Conservation (phyloP, 2,329 filamentous ascomycete species). For the Fusarium domesticum region DNA sequence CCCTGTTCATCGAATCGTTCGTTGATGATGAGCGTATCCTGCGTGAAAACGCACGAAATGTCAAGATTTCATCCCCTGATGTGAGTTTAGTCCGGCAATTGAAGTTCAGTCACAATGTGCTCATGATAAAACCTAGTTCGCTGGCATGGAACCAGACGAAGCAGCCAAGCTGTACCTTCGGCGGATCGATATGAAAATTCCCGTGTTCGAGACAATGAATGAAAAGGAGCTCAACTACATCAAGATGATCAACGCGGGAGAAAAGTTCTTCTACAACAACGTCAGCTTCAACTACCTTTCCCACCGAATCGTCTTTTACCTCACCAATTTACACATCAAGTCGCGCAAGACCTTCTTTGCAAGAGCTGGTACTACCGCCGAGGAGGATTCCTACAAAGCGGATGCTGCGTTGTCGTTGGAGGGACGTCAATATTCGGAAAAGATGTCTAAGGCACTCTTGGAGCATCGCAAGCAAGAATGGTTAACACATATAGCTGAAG, state of each 20-base stretch:
- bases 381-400: slow-evolving; percentile 87
- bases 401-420: slow-evolving; percentile 81
- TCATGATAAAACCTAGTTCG: slow-evolving; percentile 55
- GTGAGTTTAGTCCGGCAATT: slow-evolving; percentile 46
- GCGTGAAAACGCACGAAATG: slow-evolving; percentile 91
- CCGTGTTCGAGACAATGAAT: slow-evolving; percentile 94
- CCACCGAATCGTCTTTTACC: slow-evolving; percentile 96
- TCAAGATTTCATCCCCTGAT: slow-evolving; percentile 97
- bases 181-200: slow-evolving; percentile 88
- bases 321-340: slow-evolving; percentile 97
- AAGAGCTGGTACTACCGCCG: slow-evolving; percentile 78
- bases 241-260: slow-evolving; percentile 98
- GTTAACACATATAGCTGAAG: slow-evolving; percentile 63
- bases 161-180: slow-evolving; percentile 88
- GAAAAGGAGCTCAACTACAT: slow-evolving; percentile 94
- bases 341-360: slow-evolving; percentile 90
- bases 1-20: slow-evolving; percentile 92
- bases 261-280: slow-evolving; percentile 93
- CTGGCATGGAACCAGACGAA: slow-evolving; percentile 87
- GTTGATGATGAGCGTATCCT: slow-evolving; percentile 93
- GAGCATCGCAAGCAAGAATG: slow-evolving; percentile 82
- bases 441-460: slow-evolving; percentile 81
- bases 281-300: slow-evolving; percentile 95
- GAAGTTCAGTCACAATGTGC: background rate
- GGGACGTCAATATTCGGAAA: slow-evolving; percentile 75